Evolutionary conservation across 1,284 basidiomycete species (phyloP).

Genomic region (Marasmius sp.): DNA sequence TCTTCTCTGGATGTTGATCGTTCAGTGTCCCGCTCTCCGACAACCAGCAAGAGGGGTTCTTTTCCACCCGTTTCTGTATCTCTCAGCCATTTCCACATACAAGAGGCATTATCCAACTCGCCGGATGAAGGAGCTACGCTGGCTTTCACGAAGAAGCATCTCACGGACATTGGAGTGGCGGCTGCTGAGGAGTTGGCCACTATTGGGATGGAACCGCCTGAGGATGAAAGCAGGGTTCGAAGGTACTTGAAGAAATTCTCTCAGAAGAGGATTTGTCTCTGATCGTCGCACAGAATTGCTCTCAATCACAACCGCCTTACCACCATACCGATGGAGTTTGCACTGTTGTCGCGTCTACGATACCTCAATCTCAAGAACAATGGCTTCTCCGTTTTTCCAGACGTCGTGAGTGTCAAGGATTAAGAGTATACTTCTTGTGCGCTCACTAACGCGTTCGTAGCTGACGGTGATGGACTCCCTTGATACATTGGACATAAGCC

Average conservation of each 20-base stretch:
- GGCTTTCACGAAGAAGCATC: slow-evolving; percentile 74
- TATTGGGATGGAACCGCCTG: slow-evolving; percentile 52
- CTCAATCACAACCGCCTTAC: slow-evolving; percentile 85
- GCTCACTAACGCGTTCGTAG: slow-evolving; percentile 37
- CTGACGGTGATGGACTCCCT: slow-evolving; percentile 84
- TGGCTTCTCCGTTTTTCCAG: slow-evolving; percentile 80
- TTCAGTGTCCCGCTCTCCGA: slow-evolving; percentile 23
- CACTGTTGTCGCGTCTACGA: slow-evolving; percentile 73
- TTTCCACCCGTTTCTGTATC: slow-evolving; percentile 34
- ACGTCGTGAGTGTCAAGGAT: slow-evolving; percentile 65
- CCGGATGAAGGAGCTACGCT: slow-evolving; percentile 80
- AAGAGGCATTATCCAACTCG: slow-evolving; percentile 67
- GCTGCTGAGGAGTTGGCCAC: slow-evolving; percentile 74
- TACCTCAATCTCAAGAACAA: slow-evolving; percentile 96
- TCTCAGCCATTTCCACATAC: slow-evolving; percentile 57
- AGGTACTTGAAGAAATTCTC: slow-evolving; percentile 48
- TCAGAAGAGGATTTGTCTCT: neutral
- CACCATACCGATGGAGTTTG: slow-evolving; percentile 80
- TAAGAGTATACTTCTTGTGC: slow-evolving; percentile 9
- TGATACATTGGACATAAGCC: slow-evolving; percentile 93
- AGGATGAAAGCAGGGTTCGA: slow-evolving; percentile 61
- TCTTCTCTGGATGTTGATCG: slow-evolving; percentile 33
- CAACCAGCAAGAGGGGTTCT: slow-evolving; percentile 14
- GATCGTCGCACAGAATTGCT: slow-evolving; percentile 62
- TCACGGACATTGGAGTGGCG: slow-evolving; percentile 73